These are phyloP conservation scores for Phytopythium helicoides DNA, from an alignment of 352 stramenopile genomes.

Conservation along the genomic window DNA sequence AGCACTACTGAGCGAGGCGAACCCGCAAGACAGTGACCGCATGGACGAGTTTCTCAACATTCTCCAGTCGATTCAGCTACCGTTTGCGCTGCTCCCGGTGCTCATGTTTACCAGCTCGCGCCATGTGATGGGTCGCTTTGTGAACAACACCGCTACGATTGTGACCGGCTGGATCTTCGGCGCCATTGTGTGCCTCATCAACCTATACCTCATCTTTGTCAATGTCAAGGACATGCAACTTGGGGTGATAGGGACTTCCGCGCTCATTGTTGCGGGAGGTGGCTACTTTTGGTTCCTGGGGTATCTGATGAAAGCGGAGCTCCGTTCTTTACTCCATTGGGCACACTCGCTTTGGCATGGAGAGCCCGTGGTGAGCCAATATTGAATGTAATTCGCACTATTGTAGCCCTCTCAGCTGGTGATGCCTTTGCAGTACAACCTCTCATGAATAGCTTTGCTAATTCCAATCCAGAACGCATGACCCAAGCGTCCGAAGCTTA, in stretches of 20 bases:
- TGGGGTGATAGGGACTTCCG: slow-evolving; percentile 21
- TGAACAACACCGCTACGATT: slow-evolving; percentile 45
- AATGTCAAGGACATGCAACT: slow-evolving; percentile 58
- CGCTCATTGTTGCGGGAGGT: slow-evolving; percentile 28
- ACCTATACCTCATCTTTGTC: slow-evolving; percentile 72
- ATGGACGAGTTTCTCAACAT: slow-evolving; percentile 93
- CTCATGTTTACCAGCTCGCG: slow-evolving; percentile 83
- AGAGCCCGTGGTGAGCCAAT: slow-evolving; percentile 4
- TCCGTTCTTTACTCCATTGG: background rate
- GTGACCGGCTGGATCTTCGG: slow-evolving; percentile 54
- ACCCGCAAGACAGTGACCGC: slow-evolving; percentile 76
- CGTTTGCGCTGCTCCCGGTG: slow-evolving; percentile 89
- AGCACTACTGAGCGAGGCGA: slow-evolving; percentile 81
- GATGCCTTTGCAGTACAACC: no score
- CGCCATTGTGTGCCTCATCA: slow-evolving; percentile 66
- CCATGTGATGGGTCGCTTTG: slow-evolving; percentile 82
- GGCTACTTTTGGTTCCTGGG: slow-evolving; percentile 76
- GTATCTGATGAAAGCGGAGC: slow-evolving; percentile 56
- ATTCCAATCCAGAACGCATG: no score
- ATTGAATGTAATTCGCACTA: no score
- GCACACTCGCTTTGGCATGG: background rate
- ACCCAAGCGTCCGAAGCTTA: no score
- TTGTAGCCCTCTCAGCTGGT: no score
- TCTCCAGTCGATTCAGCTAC: slow-evolving; percentile 90
- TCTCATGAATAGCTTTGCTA: no score